phyloP scores from a whole-genome alignment of 441 rosid genomes.

The Flueggea neowawraea region DNA sequence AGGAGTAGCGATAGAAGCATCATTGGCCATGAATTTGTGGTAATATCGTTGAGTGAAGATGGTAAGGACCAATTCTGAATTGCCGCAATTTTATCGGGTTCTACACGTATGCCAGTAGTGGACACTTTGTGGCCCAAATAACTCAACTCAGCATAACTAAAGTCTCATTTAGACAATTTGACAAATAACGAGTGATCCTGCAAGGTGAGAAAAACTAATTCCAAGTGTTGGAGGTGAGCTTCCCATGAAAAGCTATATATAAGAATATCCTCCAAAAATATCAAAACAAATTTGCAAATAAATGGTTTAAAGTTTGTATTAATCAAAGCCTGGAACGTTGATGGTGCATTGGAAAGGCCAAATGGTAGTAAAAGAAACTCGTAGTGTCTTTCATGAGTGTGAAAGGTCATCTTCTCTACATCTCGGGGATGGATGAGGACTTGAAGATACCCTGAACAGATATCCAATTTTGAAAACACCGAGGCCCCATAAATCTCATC shows the following conservation, averaged over 20 bases:
- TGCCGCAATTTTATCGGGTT: background rate
- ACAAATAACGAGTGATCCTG: background rate
- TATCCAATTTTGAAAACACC: background rate
- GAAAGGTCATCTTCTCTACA: background rate
- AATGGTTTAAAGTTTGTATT: background rate
- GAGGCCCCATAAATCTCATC: background rate
- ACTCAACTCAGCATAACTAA: background rate
- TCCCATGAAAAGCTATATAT: background rate
- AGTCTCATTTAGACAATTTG: background rate
- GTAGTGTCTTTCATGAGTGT: conserved; percentile 1
- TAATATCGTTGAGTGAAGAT: background rate
- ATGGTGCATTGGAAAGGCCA: conserved; percentile 2
- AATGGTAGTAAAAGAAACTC: conserved; percentile 4
- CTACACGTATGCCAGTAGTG: background rate
- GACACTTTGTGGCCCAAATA: background rate
- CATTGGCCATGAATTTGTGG: background rate
- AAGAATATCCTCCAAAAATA: conserved; percentile 1
- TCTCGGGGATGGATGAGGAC: background rate
- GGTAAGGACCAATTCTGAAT: background rate
- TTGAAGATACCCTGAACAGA: background rate
- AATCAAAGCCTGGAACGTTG: conserved; percentile 4
- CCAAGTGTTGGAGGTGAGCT: background rate
- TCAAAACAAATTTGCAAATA: no score
- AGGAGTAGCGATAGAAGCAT: background rate
- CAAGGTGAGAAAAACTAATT: fast-evolving